A percentile compares a stretch with the other conserved stretches of the same genome.
These are phyloP conservation scores for Coprinopsis sp. DNA, from an alignment of 768 basidiomycete species.

Conservation along the genomic window DNA sequence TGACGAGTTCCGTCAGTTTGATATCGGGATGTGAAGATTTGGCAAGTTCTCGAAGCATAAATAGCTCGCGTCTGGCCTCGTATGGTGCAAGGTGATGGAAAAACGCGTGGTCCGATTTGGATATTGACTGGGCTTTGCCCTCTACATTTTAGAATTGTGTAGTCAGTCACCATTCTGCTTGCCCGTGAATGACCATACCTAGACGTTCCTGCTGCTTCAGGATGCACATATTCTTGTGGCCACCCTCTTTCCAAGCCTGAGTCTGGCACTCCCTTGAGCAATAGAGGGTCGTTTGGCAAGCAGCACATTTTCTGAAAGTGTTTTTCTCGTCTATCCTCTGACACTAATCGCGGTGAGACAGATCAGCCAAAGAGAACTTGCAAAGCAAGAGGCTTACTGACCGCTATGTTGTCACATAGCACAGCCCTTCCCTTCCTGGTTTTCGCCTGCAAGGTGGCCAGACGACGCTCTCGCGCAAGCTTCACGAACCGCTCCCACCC, in stretches of 20 bases:
- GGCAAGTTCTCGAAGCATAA: slow-evolving; percentile 22
- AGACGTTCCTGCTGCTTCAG: slow-evolving; percentile 32
- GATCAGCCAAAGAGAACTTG: background rate
- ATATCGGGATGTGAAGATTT: slow-evolving; percentile 20
- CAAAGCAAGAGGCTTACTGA: slow-evolving; percentile 3
- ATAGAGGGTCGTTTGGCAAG: slow-evolving; percentile 31
- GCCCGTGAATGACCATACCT: slow-evolving; percentile 23
- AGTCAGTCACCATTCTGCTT: too few species aligned
- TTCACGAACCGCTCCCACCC: slow-evolving; percentile 22
- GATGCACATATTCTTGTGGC: slow-evolving; percentile 32
- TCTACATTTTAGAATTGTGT: too few species aligned
- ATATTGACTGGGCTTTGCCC: slow-evolving; percentile 26
- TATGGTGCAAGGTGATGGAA: slow-evolving; percentile 33
- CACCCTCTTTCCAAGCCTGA: slow-evolving; percentile 31
- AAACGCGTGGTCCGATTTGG: slow-evolving; percentile 29
- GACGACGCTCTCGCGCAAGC: slow-evolving; percentile 23
- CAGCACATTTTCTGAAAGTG: slow-evolving; percentile 29
- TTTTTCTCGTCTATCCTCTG: slow-evolving; percentile 31
- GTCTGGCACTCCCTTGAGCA: slow-evolving; percentile 37
- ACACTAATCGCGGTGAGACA: too few species aligned
- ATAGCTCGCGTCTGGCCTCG: slow-evolving; percentile 26
- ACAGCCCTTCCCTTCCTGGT: slow-evolving; percentile 25
- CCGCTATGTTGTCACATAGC: slow-evolving; percentile 35
- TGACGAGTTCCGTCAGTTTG: slow-evolving; percentile 21
- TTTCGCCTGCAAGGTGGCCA: slow-evolving; percentile 20